phyloP scores from a whole-genome alignment of 495 filamentous ascomycete species.

The Chlorociboria aeruginascens region DNA sequence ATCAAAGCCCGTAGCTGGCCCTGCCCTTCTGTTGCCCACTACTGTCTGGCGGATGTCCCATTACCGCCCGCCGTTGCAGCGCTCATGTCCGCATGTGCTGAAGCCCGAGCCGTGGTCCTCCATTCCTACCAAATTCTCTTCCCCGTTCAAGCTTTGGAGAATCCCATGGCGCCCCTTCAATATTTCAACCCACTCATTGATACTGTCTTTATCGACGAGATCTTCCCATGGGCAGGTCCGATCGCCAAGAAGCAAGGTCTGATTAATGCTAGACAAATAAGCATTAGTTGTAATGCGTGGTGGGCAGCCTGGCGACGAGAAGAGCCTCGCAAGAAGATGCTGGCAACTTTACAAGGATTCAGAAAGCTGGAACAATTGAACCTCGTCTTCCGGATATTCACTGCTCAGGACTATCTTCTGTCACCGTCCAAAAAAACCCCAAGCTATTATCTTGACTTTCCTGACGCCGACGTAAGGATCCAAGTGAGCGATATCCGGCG shows the following conservation, averaged over 20 bases:
- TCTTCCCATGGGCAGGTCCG: background rate
- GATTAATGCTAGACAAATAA: background rate
- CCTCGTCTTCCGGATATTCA: background rate
- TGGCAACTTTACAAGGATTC: background rate
- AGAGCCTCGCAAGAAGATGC: background rate
- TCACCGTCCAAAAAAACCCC: background rate
- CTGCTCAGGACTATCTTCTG: background rate
- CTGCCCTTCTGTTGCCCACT: too few species aligned
- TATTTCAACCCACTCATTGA: background rate
- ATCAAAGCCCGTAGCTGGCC: background rate
- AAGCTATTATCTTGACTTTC: background rate
- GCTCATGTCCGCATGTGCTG: background rate
- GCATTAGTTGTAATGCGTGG: slow-evolving; percentile 3
- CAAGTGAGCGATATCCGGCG: background rate
- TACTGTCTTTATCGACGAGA: background rate
- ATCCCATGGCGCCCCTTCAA: background rate
- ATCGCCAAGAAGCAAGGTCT: background rate
- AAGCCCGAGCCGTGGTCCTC: background rate
- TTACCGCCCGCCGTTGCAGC: background rate
- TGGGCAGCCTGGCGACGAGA: background rate
- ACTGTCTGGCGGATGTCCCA: too few species aligned
- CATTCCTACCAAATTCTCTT: background rate
- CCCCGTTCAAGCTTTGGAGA: too few species aligned
- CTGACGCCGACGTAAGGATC: background rate
- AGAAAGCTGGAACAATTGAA: background rate